phyloP scores from a whole-genome alignment of 192 early-diverging fungal species.

The Coemansia sp. region DNA sequence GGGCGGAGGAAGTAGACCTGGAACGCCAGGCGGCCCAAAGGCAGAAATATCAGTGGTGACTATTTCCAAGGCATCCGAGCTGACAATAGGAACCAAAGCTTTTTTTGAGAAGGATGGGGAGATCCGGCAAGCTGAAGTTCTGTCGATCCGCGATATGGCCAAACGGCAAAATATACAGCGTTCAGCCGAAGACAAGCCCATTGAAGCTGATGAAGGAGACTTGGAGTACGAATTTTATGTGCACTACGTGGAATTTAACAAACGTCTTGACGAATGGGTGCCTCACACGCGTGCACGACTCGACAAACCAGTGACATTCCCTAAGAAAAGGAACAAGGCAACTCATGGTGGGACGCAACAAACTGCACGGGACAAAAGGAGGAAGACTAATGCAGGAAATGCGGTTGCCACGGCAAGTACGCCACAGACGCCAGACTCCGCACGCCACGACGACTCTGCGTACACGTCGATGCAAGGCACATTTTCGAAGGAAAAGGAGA shows the following conservation, averaged over 20 bases:
- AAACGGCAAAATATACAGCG: constrained; percentile 49
- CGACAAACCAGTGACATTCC: constrained; percentile 68
- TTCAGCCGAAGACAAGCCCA: constrained; percentile 51
- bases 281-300: constrained; percentile 63
- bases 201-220: constrained; percentile 22
- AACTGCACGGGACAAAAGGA: constrained; percentile 46
- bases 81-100: constrained; percentile 62
- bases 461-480: constrained; percentile 40
- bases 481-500: constrained; percentile 94
- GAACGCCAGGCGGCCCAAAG: constrained; percentile 38
- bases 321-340: constrained; percentile 62
- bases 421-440: constrained; percentile 47
- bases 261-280: constrained; percentile 98
- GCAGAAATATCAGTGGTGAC: constrained; percentile 19
- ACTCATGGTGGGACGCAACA: constrained; percentile 24
- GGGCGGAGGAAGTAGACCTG: constrained; percentile 44
- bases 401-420: constrained; percentile 39
- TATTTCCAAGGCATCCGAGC: constrained; percentile 25
- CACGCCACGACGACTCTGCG: constrained; percentile 45
- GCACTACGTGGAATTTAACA: constrained; percentile 96
- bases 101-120: constrained; percentile 64
- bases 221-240: constrained; percentile 83
- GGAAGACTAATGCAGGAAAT: constrained; percentile 53
- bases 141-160: constrained; percentile 67
- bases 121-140: constrained; percentile 81